These are phyloP conservation scores for Aeschynomene evenia DNA, from an alignment of 306 rosid genomes.

Conservation along the genomic window DNA sequence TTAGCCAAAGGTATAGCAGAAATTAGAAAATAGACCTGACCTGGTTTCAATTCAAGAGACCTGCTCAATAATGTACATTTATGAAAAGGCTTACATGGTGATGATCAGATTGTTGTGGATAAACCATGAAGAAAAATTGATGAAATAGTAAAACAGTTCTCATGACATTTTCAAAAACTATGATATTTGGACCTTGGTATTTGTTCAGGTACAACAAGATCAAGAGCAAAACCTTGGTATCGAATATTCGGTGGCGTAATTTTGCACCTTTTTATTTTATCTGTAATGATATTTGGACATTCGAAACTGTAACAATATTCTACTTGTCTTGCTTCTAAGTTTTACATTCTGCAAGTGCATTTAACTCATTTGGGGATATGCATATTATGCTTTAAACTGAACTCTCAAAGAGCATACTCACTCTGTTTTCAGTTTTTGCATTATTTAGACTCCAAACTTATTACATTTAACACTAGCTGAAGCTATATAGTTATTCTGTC, in stretches of 20 bases:
- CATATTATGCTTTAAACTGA: not conserved
- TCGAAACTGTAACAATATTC: too few relatives aligned
- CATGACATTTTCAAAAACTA: not conserved
- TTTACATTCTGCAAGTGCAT: not conserved
- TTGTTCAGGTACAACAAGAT: not conserved
- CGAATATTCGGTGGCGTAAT: not conserved
- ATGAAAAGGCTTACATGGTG: constrained; percentile 20
- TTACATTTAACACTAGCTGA: not conserved
- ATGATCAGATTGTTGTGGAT: constrained; percentile 5
- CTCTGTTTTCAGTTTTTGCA: not conserved
- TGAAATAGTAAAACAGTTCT: not conserved
- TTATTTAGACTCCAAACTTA: not conserved
- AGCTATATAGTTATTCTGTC: not conserved
- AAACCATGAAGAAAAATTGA: constrained; percentile 1
- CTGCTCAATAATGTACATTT: not conserved
- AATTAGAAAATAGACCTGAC: not conserved
- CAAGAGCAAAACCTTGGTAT: not conserved
- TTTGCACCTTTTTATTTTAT: not conserved
- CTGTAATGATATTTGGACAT: too few relatives aligned
- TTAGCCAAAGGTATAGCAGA: not conserved
- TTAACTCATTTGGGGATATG: not conserved
- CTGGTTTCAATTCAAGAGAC: not conserved
- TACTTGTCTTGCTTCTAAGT: not conserved
- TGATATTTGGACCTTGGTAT: not conserved
- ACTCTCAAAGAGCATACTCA: not conserved